These are phyloP conservation scores for Yamadazyma spencermartinsiae DNA, from an alignment of 1,139 yeast genomes.

Conservation along the genomic window DNA sequence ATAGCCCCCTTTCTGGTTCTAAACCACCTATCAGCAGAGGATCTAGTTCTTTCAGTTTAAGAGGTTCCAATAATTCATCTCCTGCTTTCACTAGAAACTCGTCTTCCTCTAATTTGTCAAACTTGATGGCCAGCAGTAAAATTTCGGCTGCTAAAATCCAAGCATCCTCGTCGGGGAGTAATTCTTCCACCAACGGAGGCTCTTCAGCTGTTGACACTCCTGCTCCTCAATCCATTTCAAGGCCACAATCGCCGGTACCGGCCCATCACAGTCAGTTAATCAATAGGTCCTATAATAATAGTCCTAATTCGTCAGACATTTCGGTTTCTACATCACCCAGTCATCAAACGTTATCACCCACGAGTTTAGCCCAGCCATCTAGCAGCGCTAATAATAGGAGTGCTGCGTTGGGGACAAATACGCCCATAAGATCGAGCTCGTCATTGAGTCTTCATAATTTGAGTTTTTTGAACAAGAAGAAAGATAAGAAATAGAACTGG, in stretches of 20 bases:
- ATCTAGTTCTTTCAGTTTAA: constrained; percentile 20
- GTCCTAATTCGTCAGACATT: not conserved
- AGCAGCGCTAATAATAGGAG: constrained; percentile 35
- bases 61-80: constrained; percentile 26
- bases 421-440: constrained; percentile 24
- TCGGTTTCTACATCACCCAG: not conserved
- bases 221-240: not conserved
- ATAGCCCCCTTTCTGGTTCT: constrained; percentile 2
- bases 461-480: constrained; percentile 29
- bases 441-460: constrained; percentile 30
- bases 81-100: constrained; percentile 30
- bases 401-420: constrained; percentile 21
- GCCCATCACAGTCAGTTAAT: not conserved
- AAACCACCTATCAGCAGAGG: constrained; percentile 20
- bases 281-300: constrained; percentile 1
- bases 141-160: constrained; percentile 13
- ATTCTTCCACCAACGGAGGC: not conserved
- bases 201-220: not conserved
- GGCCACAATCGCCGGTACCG: not conserved
- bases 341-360: constrained; percentile 1
- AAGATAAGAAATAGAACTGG: constrained; percentile 16
- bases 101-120: constrained; percentile 19
- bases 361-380: constrained; percentile 24
- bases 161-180: constrained; percentile 1
- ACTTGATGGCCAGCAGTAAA: constrained; percentile 5